Base-by-base conservation (phyloP, 2,329 filamentous ascomycete species). In the Stemphylium lycopersici region DNA sequence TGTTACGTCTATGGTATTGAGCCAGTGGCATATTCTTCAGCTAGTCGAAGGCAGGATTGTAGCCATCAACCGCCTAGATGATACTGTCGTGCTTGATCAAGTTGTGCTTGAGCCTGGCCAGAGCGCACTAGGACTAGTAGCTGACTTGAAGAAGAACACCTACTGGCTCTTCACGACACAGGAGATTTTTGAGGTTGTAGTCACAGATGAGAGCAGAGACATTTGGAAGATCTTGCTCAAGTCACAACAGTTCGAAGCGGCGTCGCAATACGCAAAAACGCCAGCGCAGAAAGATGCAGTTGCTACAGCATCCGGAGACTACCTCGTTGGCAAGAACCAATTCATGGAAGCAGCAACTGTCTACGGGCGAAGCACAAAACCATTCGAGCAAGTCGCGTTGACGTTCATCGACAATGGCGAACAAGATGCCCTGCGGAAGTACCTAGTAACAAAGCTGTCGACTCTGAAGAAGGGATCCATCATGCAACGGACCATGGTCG, bases 401-500 rank as follows among this genome's bases (percentile, higher is more conserved):
- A 87, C 87, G 1, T 90, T 99, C 68, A 93, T 99, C 62, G 93
- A 98, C 75, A 89, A 90, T 60, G 87, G 88, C 34, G 91, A 98
- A 74, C 89, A 91, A 52, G 93, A 98, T 78, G 93, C 95, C 1
- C 77, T 99, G 61, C 86, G 93, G 42, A 93, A 90, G 68, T 99
- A 99, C 68, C 82, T 99, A 4, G 76, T 93, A 18, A 90, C 91
- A 0, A 97, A 96, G 76, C 80, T 99, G 29, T 83, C 84, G 6
- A 88, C 85, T 0, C 87, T 92, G 70, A 96, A 92, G 74, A 96
- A 93, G 74, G 84, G 88, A 1, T 87, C 88, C 1, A 81, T 88
- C 26, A 99, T 99, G 93, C 95, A 99, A 76, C 83, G 93, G 54
- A 89, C 90, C 61, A 96, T 99, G 91, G 87, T 98, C 62, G 90